These are phyloP conservation scores for Rhododendron henanense DNA, from an alignment of 148 eudicot genomes.

Conservation along the genomic window DNA sequence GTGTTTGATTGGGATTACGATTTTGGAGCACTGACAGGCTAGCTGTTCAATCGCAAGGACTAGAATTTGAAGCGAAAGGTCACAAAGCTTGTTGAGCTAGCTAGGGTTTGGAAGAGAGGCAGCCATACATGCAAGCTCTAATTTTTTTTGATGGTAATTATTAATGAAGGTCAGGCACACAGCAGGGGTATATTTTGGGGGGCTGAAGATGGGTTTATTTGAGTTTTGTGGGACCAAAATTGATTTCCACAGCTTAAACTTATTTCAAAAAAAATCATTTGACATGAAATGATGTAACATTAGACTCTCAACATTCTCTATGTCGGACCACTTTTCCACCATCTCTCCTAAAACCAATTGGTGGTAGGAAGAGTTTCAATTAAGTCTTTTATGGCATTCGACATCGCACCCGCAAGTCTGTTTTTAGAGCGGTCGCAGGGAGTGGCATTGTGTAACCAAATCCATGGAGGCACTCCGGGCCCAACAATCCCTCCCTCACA, in stretches of 20 bases:
- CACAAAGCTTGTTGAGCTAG: slow-evolving; percentile 78
- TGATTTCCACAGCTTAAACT: not conserved
- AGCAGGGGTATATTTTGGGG: slow-evolving; percentile 74
- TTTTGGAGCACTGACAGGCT: not conserved
- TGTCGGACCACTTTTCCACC: too few relatives aligned
- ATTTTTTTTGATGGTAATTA: slow-evolving; percentile 65
- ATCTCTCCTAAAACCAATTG: too few relatives aligned
- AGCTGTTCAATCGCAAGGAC: slow-evolving; percentile 40
- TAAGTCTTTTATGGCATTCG: too few relatives aligned
- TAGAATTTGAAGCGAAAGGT: slow-evolving; percentile 86
- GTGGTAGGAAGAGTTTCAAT: too few relatives aligned
- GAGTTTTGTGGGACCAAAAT: not conserved
- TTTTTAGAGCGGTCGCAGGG: too few relatives aligned
- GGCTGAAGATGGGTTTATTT: slow-evolving; percentile 28
- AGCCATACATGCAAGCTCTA: slow-evolving; percentile 58
- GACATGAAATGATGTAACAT: not conserved
- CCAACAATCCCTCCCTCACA: too few relatives aligned
- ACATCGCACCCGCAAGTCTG: too few relatives aligned
- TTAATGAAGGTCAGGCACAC: slow-evolving; percentile 62
- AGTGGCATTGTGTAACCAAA: too few relatives aligned
- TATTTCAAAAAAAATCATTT: not conserved
- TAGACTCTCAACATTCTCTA: too few relatives aligned
- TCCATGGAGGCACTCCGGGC: too few relatives aligned
- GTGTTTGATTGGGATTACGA: not conserved
- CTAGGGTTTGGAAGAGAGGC: slow-evolving; percentile 61